These are phyloP conservation scores for Ophiostoma ips DNA, from an alignment of 2,329 filamentous ascomycete species.

Conservation along the genomic window DNA sequence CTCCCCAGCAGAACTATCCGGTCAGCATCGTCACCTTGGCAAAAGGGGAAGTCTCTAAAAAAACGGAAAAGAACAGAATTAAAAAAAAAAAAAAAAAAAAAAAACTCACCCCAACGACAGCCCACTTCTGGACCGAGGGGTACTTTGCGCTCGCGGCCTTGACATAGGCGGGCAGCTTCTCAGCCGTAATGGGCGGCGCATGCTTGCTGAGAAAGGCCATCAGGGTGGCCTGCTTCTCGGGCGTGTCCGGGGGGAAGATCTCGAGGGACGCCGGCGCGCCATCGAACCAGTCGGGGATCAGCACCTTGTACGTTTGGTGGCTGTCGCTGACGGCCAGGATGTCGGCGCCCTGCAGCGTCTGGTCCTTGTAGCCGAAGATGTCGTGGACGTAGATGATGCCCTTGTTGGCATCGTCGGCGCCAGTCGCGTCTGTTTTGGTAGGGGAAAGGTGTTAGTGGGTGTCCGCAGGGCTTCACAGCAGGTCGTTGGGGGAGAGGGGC, in stretches of 20 bases:
- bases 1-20: slow-evolving; percentile 59
- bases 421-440: slow-evolving; percentile 28
- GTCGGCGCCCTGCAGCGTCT: slow-evolving; percentile 57
- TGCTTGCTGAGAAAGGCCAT: slow-evolving; percentile 42
- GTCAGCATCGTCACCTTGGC: no score
- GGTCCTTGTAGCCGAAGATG: slow-evolving; percentile 57
- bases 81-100: background rate
- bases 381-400: slow-evolving; percentile 51
- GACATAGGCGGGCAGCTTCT: slow-evolving; percentile 39
- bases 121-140: slow-evolving; percentile 43
- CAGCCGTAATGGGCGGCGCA: slow-evolving; percentile 32
- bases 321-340: slow-evolving; percentile 42
- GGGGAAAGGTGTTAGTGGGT: no score
- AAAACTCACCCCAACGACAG: slow-evolving; percentile 40
- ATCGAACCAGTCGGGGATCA: slow-evolving; percentile 85
- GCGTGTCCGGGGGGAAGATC: slow-evolving; percentile 46
- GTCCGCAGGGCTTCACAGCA: no score
- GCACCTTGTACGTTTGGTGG: slow-evolving; percentile 63
- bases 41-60: no score
- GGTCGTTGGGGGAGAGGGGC: slow-evolving; percentile 15
- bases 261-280: slow-evolving; percentile 49
- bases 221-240: slow-evolving; percentile 48
- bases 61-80: background rate
- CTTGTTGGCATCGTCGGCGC: slow-evolving; percentile 34
- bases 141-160: slow-evolving; percentile 38